Evolutionary conservation across 2,329 filamentous ascomycete species (phyloP), one percentile per base, ranked within the genome.

Genomic region (Penicillium glabrum): DNA sequence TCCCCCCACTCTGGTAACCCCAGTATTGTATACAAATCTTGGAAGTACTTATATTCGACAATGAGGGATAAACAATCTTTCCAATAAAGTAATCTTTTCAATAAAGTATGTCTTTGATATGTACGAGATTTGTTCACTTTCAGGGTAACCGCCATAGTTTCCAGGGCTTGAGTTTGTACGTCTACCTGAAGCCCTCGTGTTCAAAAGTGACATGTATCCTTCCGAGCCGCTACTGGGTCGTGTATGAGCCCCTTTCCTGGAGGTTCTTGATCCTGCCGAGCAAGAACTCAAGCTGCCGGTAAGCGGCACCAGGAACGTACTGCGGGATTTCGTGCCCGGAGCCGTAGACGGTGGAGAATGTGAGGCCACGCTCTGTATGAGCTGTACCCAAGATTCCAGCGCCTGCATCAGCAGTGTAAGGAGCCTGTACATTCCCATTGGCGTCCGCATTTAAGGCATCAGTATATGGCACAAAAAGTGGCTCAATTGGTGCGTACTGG

Each of bases 291-390:
- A 93, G 70, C 56, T 90, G 87, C 33, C 90, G 79, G 69, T 89
- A 91, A 0, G 87, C 82, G 0, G 86, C 87, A 14, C 80, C 82
- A 0, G 89, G 87, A 19, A 85, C 83, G 67, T 89, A 91, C 72
- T 89, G 85, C 0, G 83, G 82, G 6, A 83, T 71, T 59, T 73
- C 66, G 71, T 93, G 90, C 0, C 90, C 90, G 1, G 83, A 79
- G 14, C 89, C 69, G 51, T 84, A 80, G 46, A 91, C 79, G 21
- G 82, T 82, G 3, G 86, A 85, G 62, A 85, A 90, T 0, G 90
- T 95, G 46, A 96, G 75, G 0, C 89, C 89, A 43, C 91, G 81
- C 78, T 96, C 91, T 0, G 86, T 88, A 64, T 89, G 85, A 16
- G 83, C 82, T 0, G 83, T 86, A 0, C 91, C 91, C 70, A 91